Base-by-base conservation (phyloP, 2,329 filamentous ascomycete species). In the Fusarium tuaranense region DNA sequence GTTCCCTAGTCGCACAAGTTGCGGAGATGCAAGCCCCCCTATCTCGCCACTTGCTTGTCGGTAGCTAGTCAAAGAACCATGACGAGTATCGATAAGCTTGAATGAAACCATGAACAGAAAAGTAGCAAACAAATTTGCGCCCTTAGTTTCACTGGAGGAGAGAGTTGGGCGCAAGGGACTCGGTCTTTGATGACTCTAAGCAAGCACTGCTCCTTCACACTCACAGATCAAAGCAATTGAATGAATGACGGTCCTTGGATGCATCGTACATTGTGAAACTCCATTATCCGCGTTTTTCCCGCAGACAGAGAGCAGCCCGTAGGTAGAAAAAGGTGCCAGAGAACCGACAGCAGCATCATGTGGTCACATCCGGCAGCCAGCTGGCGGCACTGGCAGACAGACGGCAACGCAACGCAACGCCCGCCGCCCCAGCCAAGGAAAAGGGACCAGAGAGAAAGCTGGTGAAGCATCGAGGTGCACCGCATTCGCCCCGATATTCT, bases 241-340 rank as follows among this genome's bases (percentile, higher is more conserved):
- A 38, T 60, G 48, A 65, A 63, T 63, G 69, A 70, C 51, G 39
- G 39, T n/a, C 44, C 60, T 74, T 16, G 46, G 32, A 63, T 64
- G 51, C 67, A 75, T 75, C 62, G 67, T 55, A 76, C 73, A 76
- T 64, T 69, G 73, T 76, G 64, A 74, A 62, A 75, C 73, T 76
- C 14, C 48, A 36, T 34, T 39, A 65, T 74, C 66, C 69, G 61
- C 46, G 59, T 63, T 74, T 71, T 41, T 25, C 64, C 51, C 10
- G 32, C 41, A 64, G 22, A 48, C 9, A 32, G 30, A 32, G 38
- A 41, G 18, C 41, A 59, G 25, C 41, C 30, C 32, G 32, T 34
- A 34, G 32, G 32, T 34, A 34, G 22, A 36, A 30, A 51, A 36
- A 18, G 39, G 44, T 48, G 9, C 48, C 48, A 39, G 16, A 32